Percentiles rank a stretch among this genome's conserved stretches.
Evolutionary conservation across 495 filamentous ascomycete species (phyloP).

Genomic region (Hyaloscypha finlandica): DNA sequence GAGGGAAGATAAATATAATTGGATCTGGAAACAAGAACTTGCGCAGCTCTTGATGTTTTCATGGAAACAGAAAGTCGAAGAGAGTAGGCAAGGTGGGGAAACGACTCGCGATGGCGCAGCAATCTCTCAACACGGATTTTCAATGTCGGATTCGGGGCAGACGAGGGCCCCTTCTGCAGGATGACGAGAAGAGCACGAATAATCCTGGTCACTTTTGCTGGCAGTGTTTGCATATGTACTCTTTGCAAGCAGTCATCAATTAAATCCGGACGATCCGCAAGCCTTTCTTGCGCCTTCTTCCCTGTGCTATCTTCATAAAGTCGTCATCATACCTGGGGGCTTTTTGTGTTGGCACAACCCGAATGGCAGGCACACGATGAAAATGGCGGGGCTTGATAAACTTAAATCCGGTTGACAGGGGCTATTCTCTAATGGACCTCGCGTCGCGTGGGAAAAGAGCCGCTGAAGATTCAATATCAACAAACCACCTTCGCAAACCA

Average conservation of each 20-base stretch:
- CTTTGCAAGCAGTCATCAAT: constrained; percentile 2
- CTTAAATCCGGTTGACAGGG: not conserved
- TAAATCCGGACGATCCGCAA: constrained; percentile 8
- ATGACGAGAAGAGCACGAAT: not conserved
- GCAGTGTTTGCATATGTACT: not conserved
- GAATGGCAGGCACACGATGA: not conserved
- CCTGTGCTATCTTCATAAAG: not conserved
- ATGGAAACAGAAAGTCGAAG: constrained; percentile 14
- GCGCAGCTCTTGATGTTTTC: constrained; percentile 4
- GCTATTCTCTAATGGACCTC: not conserved
- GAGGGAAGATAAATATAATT: not conserved
- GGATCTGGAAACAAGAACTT: not conserved
- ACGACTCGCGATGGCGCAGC: constrained; percentile 5
- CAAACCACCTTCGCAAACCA: constrained; percentile 8
- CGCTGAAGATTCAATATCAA: constrained; percentile 4
- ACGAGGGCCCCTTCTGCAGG: constrained; percentile 10
- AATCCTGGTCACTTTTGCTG: constrained; percentile 2
- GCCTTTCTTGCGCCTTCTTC: not conserved
- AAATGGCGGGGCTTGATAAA: not conserved
- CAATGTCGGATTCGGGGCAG: not conserved
- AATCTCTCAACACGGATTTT: constrained; percentile 14
- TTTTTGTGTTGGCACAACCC: constrained; percentile 4
- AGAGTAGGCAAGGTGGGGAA: constrained; percentile 16
- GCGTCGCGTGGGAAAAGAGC: constrained; percentile 2
- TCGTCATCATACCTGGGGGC: constrained; percentile 13